Percentiles rank a stretch among this genome's conserved stretches.
phyloP scores from a whole-genome alignment of 148 eudicot species.

The Suaeda aralocaspica region DNA sequence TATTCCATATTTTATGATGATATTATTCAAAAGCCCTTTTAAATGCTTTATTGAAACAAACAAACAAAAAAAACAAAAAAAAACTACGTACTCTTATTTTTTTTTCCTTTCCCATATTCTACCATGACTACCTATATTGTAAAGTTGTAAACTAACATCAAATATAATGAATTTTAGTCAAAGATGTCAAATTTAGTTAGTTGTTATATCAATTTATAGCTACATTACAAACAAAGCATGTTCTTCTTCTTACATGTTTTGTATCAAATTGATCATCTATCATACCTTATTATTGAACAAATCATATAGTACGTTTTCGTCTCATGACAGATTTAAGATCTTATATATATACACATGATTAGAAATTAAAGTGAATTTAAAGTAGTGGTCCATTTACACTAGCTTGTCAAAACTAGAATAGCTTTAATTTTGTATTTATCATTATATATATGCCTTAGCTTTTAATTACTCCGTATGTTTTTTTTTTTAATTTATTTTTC shows the following conservation, averaged over 20 bases:
- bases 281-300: slow-evolving; percentile 3
- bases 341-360: background rate
- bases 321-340: slow-evolving; percentile 7
- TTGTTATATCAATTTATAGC: background rate
- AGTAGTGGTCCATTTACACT: slow-evolving; percentile 9
- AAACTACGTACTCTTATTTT: too few relatives aligned
- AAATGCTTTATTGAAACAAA: too few relatives aligned
- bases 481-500: too few relatives aligned
- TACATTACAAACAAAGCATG: slow-evolving; percentile 25
- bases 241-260: slow-evolving; percentile 3
- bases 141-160: slow-evolving; percentile 11
- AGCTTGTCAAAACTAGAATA: too few relatives aligned
- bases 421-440: too few relatives aligned
- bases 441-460: too few relatives aligned
- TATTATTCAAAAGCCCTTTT: too few relatives aligned
- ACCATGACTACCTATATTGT: too few relatives aligned
- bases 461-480: too few relatives aligned
- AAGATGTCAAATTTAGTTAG: slow-evolving; percentile 16
- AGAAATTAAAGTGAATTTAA: background rate
- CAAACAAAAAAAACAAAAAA: too few relatives aligned
- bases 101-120: too few relatives aligned
- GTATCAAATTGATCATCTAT: background rate
- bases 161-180: background rate
- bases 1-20: too few relatives aligned
- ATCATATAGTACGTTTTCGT: background rate